A percentile compares a stretch with the other conserved stretches of the same genome.
These are phyloP conservation scores for Neurospora sp. DNA, from an alignment of 495 filamentous ascomycete species.

Conservation along the genomic window DNA sequence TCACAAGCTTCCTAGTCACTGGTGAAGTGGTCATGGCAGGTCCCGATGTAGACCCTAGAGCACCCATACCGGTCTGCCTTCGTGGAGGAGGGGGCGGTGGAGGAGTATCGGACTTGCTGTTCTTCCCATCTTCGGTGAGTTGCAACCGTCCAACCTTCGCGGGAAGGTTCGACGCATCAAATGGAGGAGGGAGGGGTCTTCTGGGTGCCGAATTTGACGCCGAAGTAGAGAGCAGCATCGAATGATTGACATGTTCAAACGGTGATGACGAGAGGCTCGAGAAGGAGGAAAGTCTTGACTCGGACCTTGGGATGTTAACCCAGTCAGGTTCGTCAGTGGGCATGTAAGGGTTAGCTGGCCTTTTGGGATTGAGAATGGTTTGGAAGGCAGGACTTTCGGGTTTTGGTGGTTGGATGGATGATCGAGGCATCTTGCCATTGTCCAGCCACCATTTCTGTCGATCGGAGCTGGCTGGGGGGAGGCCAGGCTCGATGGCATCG, in stretches of 20 bases:
- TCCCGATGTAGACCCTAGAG: background rate
- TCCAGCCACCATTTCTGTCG: constrained; percentile 91
- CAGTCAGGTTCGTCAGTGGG: constrained; percentile 64
- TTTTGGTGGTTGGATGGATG: constrained; percentile 53
- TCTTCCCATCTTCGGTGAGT: constrained; percentile 23
- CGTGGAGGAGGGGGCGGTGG: constrained; percentile 41
- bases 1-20: constrained; percentile 11
- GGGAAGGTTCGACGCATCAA: constrained; percentile 36
- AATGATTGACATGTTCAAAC: constrained; percentile 38
- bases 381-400: constrained; percentile 31
- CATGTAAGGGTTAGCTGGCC: constrained; percentile 74
- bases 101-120: constrained; percentile 15
- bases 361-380: constrained; percentile 55
- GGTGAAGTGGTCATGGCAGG: background rate
- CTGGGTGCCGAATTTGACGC: constrained; percentile 31
- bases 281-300: constrained; percentile 35
- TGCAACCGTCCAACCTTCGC: constrained; percentile 29
- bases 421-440: constrained; percentile 68
- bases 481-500: constrained; percentile 63
- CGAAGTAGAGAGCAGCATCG: constrained; percentile 31
- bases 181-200: constrained; percentile 41
- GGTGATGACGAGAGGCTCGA: constrained; percentile 35
- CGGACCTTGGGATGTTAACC: constrained; percentile 48
- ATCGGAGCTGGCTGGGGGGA: constrained; percentile 87
- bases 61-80: constrained; percentile 24